Conservation (phyloP, 108 stramenopile species). For the Nitzschia putrida region DNA sequence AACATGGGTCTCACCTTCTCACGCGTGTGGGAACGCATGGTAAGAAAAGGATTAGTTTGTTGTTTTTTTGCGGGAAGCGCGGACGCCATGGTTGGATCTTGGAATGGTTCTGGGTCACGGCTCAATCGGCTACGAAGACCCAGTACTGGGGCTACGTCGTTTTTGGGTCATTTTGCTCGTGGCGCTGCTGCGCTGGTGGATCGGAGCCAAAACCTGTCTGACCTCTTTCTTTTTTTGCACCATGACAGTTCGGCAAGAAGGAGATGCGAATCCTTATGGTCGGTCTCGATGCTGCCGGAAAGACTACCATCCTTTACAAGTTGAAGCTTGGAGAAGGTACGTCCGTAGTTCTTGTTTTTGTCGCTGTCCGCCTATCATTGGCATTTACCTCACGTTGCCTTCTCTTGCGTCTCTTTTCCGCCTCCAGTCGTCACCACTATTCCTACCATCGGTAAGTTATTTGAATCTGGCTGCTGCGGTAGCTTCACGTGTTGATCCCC, state of each 20-base stretch:
- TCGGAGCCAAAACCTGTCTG: constrained; percentile 5
- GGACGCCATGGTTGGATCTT: constrained; percentile 18
- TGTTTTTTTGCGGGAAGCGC: constrained; percentile 5
- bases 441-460: constrained; percentile 90
- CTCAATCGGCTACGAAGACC: constrained; percentile 11
- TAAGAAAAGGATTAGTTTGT: constrained; percentile 38
- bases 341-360: constrained; percentile 13
- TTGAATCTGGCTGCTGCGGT: not conserved
- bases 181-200: not conserved
- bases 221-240: constrained; percentile 6
- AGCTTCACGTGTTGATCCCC: not conserved
- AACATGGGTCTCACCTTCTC: constrained; percentile 91
- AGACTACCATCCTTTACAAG: constrained; percentile 99
- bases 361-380: not conserved
- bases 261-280: constrained; percentile 99
- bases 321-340: constrained; percentile 95
- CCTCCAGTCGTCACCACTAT: constrained; percentile 95
- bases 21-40: constrained; percentile 87
- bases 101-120: constrained; percentile 15
- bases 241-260: constrained; percentile 92
- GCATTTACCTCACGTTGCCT: not conserved
- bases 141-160: constrained; percentile 35
- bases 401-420: constrained; percentile 6
- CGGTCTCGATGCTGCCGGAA: constrained; percentile 99
- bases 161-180: constrained; percentile 30